Evolutionary conservation across 2,329 filamentous ascomycete species (phyloP), one percentile per base, ranked within the genome.

Genomic region (Diplodia sapinea): DNA sequence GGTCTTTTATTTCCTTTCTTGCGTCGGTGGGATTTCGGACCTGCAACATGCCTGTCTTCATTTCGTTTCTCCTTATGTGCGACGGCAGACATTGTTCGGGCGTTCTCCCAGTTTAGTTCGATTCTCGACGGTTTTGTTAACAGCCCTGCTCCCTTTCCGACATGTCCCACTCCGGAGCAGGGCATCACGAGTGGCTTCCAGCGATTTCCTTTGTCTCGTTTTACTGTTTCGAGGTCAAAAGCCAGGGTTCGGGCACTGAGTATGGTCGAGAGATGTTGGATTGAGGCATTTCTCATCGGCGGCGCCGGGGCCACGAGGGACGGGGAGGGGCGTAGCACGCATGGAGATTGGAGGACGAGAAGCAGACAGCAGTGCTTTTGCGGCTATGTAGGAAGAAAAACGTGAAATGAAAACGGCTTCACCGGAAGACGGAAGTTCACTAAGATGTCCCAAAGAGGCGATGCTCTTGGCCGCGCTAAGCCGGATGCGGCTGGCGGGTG

Each of bases 331-430:
- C 11, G 38, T 38, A 15, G 11, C 47, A 29, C 59, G 17, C 29
- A 33, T 17, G 56, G 59, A 40, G 33, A 63, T 63, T 63, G 50
- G 43, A 47, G 43, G 17, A n/a, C 20, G 47, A 51, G 31, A 12
- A 36, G 43, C 11, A 40, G 38, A n/a, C 38, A 20, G 15, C 38
- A 9, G 23, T 49, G 59, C 29, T 49, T 29, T 31, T 63, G 40
- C 38, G 59, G 47, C 43, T 63, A 63, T 51, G 59, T 63, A 63
- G 59, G 59, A 63, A 63, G 57, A 61, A 62, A 23, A 63, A 63
- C 59, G 59, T 63, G 59, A 63, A 63, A 63, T 63, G 59, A 63
- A 63, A 63, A 63, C n/a, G 59, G 59, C 59, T 63, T 51, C 59
- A 51, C 43, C 59, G 59, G 26, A 43, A 63, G 43, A 51, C 29